These are phyloP conservation scores for Oehlia diaphana DNA, from an alignment of 192 early-diverging fungal genomes.

Conservation along the genomic window DNA sequence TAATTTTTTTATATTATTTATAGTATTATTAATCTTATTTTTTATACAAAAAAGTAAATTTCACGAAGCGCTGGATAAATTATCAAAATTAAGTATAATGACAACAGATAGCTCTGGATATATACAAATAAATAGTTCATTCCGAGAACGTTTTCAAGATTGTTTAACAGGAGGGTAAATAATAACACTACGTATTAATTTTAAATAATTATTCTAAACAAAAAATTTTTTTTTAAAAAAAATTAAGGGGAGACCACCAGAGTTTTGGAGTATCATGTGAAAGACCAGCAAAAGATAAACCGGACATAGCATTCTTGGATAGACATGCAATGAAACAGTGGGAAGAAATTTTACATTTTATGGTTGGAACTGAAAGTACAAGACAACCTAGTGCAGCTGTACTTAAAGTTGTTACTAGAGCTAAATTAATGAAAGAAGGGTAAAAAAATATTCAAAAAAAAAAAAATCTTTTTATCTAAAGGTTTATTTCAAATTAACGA, in stretches of 20 bases:
- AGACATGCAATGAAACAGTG: slow-evolving; percentile 79
- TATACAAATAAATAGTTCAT: slow-evolving; percentile 64
- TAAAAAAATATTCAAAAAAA: slow-evolving; percentile 29
- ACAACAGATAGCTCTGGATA: slow-evolving; percentile 46
- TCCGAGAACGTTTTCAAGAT: slow-evolving; percentile 67
- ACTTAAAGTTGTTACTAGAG: slow-evolving; percentile 68
- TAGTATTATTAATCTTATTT: neutral
- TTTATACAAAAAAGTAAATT: slow-evolving; percentile 47
- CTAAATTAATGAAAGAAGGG: slow-evolving; percentile 71
- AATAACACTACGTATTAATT: neutral
- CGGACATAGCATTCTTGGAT: slow-evolving; percentile 75
- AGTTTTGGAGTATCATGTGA: slow-evolving; percentile 81
- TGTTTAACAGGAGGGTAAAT: slow-evolving; percentile 71
- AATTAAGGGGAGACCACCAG: slow-evolving; percentile 72
- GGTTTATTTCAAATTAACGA: slow-evolving; percentile 33
- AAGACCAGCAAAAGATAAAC: slow-evolving; percentile 57
- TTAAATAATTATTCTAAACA: neutral
- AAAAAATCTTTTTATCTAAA: slow-evolving; percentile 29
- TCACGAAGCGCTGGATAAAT: slow-evolving; percentile 63
- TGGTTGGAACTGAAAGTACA: slow-evolving; percentile 81
- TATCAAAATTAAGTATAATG: slow-evolving; percentile 73
- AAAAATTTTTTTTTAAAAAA: neutral
- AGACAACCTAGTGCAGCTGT: slow-evolving; percentile 68
- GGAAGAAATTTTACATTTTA: slow-evolving; percentile 92
- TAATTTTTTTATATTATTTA: neutral